Percentiles rank a stretch among this genome's conserved stretches.
phyloP scores from a whole-genome alignment of 1,284 basidiomycete genomes.

The Fomitopsis palustris region DNA sequence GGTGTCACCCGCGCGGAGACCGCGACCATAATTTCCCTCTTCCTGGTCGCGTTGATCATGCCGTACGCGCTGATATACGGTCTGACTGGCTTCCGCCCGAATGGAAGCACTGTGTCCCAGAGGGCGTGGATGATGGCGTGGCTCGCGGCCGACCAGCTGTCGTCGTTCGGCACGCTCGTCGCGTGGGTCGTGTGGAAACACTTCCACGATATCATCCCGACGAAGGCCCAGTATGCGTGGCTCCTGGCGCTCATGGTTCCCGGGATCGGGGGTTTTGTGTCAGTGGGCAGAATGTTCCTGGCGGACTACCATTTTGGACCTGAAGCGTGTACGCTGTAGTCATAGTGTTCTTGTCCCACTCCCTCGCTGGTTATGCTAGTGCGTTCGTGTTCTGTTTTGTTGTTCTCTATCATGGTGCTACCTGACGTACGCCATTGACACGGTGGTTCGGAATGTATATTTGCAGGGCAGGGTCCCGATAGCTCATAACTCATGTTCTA shows the following conservation, averaged over 20 bases:
- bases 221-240: background rate
- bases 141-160: background rate
- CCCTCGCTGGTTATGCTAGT: too few relatives aligned
- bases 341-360: too few relatives aligned
- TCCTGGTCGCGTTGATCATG: constrained; percentile 1
- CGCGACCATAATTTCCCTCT: background rate
- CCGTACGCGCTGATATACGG: constrained; percentile 3
- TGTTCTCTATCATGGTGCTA: too few relatives aligned
- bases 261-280: background rate
- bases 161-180: background rate
- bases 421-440: too few relatives aligned
- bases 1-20: background rate
- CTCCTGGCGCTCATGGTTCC: background rate
- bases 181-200: background rate
- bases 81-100: constrained; percentile 1
- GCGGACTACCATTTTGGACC: background rate
- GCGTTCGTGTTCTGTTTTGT: too few relatives aligned
- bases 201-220: background rate
- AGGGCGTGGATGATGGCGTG: constrained; percentile 4
- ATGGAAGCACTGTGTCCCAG: background rate
- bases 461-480: too few relatives aligned
- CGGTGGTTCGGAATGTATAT: too few relatives aligned
- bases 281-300: background rate
- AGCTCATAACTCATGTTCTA: too few relatives aligned
- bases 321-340: background rate